phyloP scores from a whole-genome alignment of 1,284 basidiomycete genomes.

The Microstroma glucosiphilum region DNA sequence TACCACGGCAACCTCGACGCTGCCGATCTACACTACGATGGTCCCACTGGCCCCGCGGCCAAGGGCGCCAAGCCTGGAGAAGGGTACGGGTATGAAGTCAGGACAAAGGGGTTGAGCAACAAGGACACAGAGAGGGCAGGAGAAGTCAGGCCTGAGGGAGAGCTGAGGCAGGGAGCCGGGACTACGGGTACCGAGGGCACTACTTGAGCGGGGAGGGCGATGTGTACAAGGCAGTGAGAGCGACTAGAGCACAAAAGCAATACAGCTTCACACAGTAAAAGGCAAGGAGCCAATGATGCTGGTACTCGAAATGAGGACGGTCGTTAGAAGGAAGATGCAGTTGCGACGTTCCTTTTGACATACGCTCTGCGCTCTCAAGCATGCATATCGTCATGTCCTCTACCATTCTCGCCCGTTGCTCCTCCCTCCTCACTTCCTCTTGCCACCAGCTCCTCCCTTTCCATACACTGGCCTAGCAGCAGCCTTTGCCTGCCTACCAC shows the following conservation, averaged over 20 bases:
- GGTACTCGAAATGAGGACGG: too few species aligned
- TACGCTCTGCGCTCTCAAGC: too few species aligned
- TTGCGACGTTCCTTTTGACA: too few species aligned
- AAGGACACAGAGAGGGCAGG: slow-evolving; percentile 13
- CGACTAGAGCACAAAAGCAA: background rate
- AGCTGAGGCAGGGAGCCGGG: background rate
- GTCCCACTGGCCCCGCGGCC: slow-evolving; percentile 38
- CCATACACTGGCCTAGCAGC: too few species aligned
- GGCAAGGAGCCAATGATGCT: too few species aligned
- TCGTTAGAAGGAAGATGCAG: background rate
- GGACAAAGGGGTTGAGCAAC: slow-evolving; percentile 40
- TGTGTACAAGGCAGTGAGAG: background rate
- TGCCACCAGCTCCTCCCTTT: slow-evolving; percentile 18
- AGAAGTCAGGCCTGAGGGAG: slow-evolving; percentile 4
- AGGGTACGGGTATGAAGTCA: slow-evolving; percentile 46
- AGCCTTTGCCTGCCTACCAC: slow-evolving; percentile 42
- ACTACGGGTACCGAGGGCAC: too few species aligned
- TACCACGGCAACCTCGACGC: slow-evolving; percentile 50
- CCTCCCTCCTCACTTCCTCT: slow-evolving; percentile 19
- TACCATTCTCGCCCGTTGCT: background rate
- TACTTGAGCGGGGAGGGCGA: too few species aligned
- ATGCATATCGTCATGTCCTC: too few species aligned
- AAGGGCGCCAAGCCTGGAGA: slow-evolving; percentile 23
- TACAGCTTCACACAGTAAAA: background rate
- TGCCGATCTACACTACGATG: slow-evolving; percentile 46